Base-by-base conservation (phyloP, 2,329 filamentous ascomycete species). In the Graphilbum sp. region DNA sequence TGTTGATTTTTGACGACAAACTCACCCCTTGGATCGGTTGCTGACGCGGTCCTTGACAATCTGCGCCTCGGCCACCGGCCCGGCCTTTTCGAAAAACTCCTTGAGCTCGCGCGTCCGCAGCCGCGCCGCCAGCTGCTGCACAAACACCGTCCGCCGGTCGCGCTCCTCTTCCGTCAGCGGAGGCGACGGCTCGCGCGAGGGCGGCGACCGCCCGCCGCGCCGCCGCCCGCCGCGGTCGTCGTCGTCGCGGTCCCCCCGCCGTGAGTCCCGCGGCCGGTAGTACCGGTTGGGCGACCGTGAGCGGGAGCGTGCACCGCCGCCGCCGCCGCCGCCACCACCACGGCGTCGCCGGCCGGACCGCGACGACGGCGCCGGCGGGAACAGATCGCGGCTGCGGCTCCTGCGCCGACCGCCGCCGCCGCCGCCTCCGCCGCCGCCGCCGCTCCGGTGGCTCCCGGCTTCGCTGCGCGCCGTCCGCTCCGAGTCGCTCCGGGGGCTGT, bases 21-120 rank as follows among this genome's bases (percentile, higher is more conserved):
- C 80, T 54, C 68, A 94, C 88, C 90, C 90, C 69, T 98, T 98
- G 45, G 87, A 95, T 61, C 90, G 83, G 50, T 86, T 84, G 62
- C 86, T 95, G 45, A 98, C 87, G 45, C 90, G 75, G 52, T 98
- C 90, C 61, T 96, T 96, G 38, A 98, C 90, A 40, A 98, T 98
- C 64, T 96, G 90, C 36, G 90, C 90, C 58, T 96, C 90, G 51
- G 90, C 92, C 39, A 98, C 90, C 30, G 83, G 78, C 45, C 90
- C 90, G 50, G 90, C 81, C 60, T 88, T 87, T 57, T 94, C 85
- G 54, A 98, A 98, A 58, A 98, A 98, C 44, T 78, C 73, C 58
- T 92, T 88, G 46, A 98, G 69, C 58, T 96, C 86, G 53, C 85
- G 86, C 40, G 84, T 94, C 50, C 88, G 79, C 47, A 96, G 71